Evolutionary conservation across 2,329 filamentous ascomycete genomes (phyloP).

Genomic region (Myriosclerotinia duriaeana): DNA sequence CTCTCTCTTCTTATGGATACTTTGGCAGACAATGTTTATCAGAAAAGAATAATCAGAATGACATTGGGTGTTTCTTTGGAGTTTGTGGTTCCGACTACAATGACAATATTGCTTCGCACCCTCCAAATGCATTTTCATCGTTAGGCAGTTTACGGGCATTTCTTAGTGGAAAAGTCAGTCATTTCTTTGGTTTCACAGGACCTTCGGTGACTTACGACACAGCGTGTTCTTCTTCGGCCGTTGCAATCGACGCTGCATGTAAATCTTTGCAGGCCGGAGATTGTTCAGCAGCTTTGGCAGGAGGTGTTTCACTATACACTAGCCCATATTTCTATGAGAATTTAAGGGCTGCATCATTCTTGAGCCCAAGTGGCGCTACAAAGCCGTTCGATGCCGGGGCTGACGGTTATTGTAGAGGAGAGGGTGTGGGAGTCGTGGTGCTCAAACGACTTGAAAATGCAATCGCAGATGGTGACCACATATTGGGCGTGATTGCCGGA

Average conservation of each 20-base stretch:
- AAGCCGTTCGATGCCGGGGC: slow-evolving; percentile 48
- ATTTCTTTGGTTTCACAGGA: slow-evolving; percentile 44
- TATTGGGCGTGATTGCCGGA: slow-evolving; percentile 55
- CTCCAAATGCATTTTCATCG: slow-evolving; percentile 25
- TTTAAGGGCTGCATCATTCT: slow-evolving; percentile 1
- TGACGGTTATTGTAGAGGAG: slow-evolving; percentile 56
- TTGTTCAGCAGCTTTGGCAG: slow-evolving; percentile 10
- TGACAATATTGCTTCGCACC: slow-evolving; percentile 22
- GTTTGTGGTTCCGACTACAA: slow-evolving; percentile 21
- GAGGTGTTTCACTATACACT: slow-evolving; percentile 9
- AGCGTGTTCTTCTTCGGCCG: slow-evolving; percentile 43
- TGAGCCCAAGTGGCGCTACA: slow-evolving; percentile 7
- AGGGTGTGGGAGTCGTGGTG: slow-evolving; percentile 50
- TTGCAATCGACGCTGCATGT: slow-evolving; percentile 40
- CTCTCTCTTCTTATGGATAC: slow-evolving; percentile 21
- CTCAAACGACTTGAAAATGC: slow-evolving; percentile 41
- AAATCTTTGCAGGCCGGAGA: slow-evolving; percentile 29
- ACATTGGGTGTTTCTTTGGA: slow-evolving; percentile 27
- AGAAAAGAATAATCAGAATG: background rate
- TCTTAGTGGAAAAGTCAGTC: slow-evolving; percentile 45
- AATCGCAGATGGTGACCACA: slow-evolving; percentile 56
- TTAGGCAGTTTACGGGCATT: slow-evolving; percentile 41
- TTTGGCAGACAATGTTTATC: slow-evolving; percentile 1
- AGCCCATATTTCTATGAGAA: slow-evolving; percentile 7
- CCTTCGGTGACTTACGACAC: slow-evolving; percentile 43